phyloP scores from a whole-genome alignment of 441 rosid genomes.

The Populus tomentosa region DNA sequence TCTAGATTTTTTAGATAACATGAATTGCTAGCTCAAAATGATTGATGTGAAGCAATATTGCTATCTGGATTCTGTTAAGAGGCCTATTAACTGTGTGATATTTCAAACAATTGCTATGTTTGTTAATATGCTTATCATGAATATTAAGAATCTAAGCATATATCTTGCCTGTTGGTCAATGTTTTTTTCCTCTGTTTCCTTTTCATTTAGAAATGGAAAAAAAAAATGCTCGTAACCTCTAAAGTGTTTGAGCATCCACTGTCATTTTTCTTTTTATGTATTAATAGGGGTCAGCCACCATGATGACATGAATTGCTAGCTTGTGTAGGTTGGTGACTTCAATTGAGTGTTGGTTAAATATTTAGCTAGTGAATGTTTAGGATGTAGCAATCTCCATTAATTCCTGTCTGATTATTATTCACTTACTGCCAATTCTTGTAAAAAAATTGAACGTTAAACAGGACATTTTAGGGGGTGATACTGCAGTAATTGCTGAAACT shows the following conservation, averaged over 20 bases:
- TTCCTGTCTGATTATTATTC: too few species aligned
- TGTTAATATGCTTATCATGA: not conserved
- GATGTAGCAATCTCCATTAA: too few species aligned
- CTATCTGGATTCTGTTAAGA: not conserved
- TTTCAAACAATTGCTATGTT: not conserved
- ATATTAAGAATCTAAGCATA: too few species aligned
- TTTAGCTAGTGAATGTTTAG: not conserved
- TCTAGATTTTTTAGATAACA: not conserved
- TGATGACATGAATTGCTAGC: not conserved
- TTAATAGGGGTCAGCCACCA: not conserved
- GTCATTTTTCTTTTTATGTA: not conserved
- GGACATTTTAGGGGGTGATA: constrained; percentile 43
- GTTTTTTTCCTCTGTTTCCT: not conserved
- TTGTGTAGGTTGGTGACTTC: not conserved
- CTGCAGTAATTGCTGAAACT: constrained; percentile 67
- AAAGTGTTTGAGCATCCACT: not conserved
- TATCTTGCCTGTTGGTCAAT: not conserved
- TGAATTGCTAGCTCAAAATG: not conserved
- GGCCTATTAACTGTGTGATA: not conserved
- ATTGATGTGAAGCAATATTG: not conserved
- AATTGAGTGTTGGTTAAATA: not conserved
- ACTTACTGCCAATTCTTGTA: not conserved
- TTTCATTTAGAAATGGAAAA: not conserved
- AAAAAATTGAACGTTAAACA: constrained; percentile 16
- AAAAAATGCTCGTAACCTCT: not conserved